phyloP scores from a whole-genome alignment of 441 rosid genomes.

The Gossypium schwendimanii region DNA sequence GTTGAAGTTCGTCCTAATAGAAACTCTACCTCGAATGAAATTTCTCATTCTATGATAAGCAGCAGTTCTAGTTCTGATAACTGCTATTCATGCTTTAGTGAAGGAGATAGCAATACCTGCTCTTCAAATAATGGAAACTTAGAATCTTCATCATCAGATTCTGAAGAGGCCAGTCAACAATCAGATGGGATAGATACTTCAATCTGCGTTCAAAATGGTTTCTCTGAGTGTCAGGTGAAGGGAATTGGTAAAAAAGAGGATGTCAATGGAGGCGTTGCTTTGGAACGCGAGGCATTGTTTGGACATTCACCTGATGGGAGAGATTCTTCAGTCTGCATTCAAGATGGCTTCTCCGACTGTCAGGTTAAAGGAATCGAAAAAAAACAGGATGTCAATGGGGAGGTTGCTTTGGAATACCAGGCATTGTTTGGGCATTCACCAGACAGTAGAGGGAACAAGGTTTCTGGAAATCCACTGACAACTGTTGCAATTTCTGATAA shows the following conservation, averaged over 20 bases:
- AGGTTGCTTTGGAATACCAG: slow-evolving; percentile 26
- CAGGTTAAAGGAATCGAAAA: slow-evolving; percentile 31
- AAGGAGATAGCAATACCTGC: slow-evolving; percentile 53
- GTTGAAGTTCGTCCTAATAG: slow-evolving; percentile 23
- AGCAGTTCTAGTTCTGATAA: slow-evolving; percentile 53
- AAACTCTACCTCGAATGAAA: slow-evolving; percentile 19
- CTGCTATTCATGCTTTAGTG: slow-evolving; percentile 65
- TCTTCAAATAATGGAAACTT: slow-evolving; percentile 45
- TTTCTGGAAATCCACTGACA: slow-evolving; percentile 28
- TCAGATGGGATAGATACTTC: slow-evolving; percentile 53
- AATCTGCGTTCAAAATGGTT: slow-evolving; percentile 30
- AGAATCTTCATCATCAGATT: slow-evolving; percentile 66
- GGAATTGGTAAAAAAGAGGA: slow-evolving; percentile 28
- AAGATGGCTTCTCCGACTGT: slow-evolving; percentile 31
- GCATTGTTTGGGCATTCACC: slow-evolving; percentile 27
- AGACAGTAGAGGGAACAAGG: slow-evolving; percentile 27
- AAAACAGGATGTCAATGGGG: slow-evolving; percentile 19
- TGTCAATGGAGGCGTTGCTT: slow-evolving; percentile 24
- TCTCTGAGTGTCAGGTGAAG: slow-evolving; percentile 30
- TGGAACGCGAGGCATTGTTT: slow-evolving; percentile 26
- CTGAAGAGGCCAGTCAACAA: slow-evolving; percentile 68
- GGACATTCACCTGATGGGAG: slow-evolving; percentile 38
- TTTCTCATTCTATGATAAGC: slow-evolving; percentile 27
- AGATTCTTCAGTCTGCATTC: slow-evolving; percentile 34
- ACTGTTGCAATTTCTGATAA: slow-evolving; percentile 32